Percentiles rank a stretch among this genome's conserved stretches.
Conservation (phyloP, 2,329 filamentous ascomycete genomes). For the Dryadomyces quercivorus region DNA sequence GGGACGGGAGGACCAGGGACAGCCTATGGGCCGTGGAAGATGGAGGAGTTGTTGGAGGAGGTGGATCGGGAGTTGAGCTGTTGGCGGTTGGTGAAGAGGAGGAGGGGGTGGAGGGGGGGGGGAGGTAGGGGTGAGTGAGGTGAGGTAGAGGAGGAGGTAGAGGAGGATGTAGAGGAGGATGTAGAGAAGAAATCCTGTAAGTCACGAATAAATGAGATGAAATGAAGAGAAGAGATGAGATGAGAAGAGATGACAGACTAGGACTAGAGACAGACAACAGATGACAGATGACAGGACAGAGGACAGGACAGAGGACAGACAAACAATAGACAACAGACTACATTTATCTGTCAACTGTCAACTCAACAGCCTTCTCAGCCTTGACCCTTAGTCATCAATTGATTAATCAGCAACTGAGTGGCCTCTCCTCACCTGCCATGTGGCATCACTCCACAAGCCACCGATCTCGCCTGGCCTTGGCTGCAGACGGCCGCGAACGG, state of each 20-base stretch:
- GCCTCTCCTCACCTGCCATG: background rate
- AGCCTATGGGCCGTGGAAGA: slow-evolving; percentile 18
- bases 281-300: background rate
- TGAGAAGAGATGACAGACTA: background rate
- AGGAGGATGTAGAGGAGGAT: too few species aligned
- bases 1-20: slow-evolving; percentile 3
- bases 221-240: background rate
- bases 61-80: slow-evolving; percentile 17
- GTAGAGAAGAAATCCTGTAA: too few species aligned
- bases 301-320: background rate
- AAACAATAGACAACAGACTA: too few species aligned
- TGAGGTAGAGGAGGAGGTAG: too few species aligned
- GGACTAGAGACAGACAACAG: background rate
- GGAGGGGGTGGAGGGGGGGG: background rate
- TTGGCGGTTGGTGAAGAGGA: background rate
- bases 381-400: too few species aligned
- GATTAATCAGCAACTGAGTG: background rate
- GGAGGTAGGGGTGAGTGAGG: background rate
- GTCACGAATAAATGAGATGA: background rate
- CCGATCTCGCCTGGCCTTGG: background rate
- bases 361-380: too few species aligned
- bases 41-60: slow-evolving; percentile 17
- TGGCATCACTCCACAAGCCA: background rate
- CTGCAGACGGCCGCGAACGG: background rate
- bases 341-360: too few species aligned